A percentile compares a stretch with the other conserved stretches of the same genome.
Evolutionary conservation across 352 stramenopile species (phyloP).

Genomic region (Phytophthora fragariae): DNA sequence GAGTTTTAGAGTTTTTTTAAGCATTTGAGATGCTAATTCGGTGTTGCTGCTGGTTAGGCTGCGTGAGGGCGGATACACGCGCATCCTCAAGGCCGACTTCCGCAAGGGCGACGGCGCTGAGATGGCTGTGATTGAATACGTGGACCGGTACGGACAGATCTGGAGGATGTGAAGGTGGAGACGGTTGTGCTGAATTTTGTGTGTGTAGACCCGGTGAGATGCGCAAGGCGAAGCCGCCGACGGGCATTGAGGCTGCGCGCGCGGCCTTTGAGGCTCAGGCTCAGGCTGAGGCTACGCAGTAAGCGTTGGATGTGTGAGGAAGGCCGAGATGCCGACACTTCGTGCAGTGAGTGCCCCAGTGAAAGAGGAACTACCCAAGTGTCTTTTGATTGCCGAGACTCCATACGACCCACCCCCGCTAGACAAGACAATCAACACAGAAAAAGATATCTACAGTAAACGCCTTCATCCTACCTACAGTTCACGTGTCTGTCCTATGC

Average conservation of each 20-base stretch:
- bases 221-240: constrained; percentile 75
- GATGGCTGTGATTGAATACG: constrained; percentile 99
- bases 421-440: constrained; percentile 33
- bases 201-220: constrained; percentile 80
- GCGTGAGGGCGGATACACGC: constrained; percentile 95
- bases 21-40: constrained; percentile 10
- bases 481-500: constrained; percentile 18
- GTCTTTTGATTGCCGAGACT: constrained; percentile 30
- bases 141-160: constrained; percentile 83
- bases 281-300: constrained; percentile 24
- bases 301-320: constrained; percentile 19
- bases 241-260: constrained; percentile 63
- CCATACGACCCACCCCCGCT: constrained; percentile 18
- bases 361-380: background rate
- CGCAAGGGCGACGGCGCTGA: constrained; percentile 95
- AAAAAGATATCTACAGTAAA: constrained; percentile 38
- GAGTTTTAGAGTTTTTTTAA: background rate
- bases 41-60: constrained; percentile 30
- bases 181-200: constrained; percentile 6
- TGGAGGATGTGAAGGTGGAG: background rate
- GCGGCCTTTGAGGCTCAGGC: constrained; percentile 54
- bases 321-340: constrained; percentile 18
- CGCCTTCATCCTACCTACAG: constrained; percentile 26
- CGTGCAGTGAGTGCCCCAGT: background rate
- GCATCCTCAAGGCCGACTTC: constrained; percentile 95